These are phyloP conservation scores for Penicillium cinerascens DNA, from an alignment of 495 filamentous ascomycete species.

Conservation along the genomic window DNA sequence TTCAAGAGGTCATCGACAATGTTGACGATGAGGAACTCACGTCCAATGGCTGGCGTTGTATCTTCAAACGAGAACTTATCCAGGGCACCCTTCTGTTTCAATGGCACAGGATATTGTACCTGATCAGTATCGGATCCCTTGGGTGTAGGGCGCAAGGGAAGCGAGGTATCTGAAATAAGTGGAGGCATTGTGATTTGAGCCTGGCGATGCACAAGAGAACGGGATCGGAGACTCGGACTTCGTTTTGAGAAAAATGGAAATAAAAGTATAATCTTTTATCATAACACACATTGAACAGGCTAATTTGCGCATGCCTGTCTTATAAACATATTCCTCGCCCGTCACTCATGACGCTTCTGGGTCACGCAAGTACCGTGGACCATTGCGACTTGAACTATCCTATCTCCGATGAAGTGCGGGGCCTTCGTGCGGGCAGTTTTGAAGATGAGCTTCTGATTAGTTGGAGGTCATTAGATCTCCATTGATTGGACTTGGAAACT, in stretches of 20 bases:
- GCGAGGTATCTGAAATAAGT: background rate
- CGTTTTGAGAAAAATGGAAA: too few species aligned
- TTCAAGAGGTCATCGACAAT: conserved; percentile 23
- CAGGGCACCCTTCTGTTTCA: conserved; percentile 48
- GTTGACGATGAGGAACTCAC: conserved; percentile 18
- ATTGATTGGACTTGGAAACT: background rate
- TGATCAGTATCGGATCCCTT: background rate
- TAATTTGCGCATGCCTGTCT: background rate
- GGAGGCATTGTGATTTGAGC: conserved; percentile 9
- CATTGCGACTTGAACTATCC: background rate
- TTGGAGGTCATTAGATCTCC: background rate
- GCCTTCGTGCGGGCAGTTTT: background rate
- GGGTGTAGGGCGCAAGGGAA: conserved; percentile 7
- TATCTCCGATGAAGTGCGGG: background rate
- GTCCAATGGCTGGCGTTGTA: conserved; percentile 23
- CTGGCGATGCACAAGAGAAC: background rate
- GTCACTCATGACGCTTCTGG: background rate
- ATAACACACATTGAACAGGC: too few species aligned
- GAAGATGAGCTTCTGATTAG: background rate
- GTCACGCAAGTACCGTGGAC: background rate
- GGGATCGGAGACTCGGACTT: background rate
- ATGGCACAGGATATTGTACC: conserved; percentile 12
- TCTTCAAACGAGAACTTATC: conserved; percentile 44
- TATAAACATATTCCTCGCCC: background rate
- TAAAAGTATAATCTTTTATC: too few species aligned